A percentile compares a stretch with the other conserved stretches of the same genome.
Conservation (phyloP, 2,329 filamentous ascomycete species). For the Metarhizium brunneum region DNA sequence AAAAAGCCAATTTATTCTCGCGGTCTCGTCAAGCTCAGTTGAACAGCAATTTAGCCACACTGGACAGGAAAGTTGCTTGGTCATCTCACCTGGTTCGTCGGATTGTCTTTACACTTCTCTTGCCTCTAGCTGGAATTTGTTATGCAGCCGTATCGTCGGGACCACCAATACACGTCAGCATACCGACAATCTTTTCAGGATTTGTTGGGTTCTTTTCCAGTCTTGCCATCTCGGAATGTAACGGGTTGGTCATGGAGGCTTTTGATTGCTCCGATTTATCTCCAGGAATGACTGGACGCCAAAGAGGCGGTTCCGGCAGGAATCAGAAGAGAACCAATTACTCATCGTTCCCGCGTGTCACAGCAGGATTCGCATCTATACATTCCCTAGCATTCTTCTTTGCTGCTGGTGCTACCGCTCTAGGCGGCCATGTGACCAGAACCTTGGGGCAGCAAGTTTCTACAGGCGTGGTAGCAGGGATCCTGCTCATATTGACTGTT, state of each 20-base stretch:
- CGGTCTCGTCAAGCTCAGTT: conserved; percentile 50
- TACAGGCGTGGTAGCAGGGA: conserved; percentile 58
- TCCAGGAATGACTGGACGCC: conserved; percentile 55
- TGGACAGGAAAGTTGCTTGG: conserved; percentile 55
- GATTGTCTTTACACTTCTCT: conserved; percentile 53
- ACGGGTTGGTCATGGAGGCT: conserved; percentile 70
- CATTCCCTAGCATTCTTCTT: conserved; percentile 62
- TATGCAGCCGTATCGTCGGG: conserved; percentile 61
- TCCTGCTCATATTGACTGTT: conserved; percentile 55
- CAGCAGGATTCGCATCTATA: conserved; percentile 60
- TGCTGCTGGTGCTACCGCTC: conserved; percentile 57
- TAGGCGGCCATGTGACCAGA: conserved; percentile 59
- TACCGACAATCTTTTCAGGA: conserved; percentile 57
- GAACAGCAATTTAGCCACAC: conserved; percentile 57
- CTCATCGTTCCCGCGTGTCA: conserved; percentile 65
- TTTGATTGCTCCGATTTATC: conserved; percentile 76
- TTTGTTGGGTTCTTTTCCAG: conserved; percentile 62
- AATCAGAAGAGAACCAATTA: conserved; percentile 53
- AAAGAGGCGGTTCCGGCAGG: conserved; percentile 30
- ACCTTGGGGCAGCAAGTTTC: conserved; percentile 57
- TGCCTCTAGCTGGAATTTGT: conserved; percentile 57
- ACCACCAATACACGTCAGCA: conserved; percentile 46
- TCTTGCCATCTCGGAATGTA: conserved; percentile 66
- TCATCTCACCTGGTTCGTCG: conserved; percentile 64
- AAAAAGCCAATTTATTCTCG: conserved; percentile 62